Conservation (phyloP, 176 grass and related monocot species). For the Oryza glaberrima region DNA sequence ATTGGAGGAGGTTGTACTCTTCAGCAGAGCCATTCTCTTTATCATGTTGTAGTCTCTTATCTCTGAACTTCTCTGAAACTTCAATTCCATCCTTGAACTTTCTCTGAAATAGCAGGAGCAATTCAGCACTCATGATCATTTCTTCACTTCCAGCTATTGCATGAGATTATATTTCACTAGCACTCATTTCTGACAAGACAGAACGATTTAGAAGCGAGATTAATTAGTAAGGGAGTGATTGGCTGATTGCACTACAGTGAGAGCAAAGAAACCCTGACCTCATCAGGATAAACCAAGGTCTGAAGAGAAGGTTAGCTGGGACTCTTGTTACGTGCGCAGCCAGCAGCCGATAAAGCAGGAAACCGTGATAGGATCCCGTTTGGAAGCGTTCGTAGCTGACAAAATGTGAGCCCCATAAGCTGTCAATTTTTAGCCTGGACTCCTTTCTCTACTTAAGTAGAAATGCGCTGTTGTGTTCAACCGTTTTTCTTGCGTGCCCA, state of each 20-base stretch:
- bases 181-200: not conserved
- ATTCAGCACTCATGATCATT: not conserved
- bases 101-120: not conserved
- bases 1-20: not conserved
- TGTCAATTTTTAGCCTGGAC: constrained; percentile 15
- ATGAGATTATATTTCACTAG: not conserved
- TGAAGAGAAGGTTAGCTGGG: not conserved
- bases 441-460: constrained; percentile 30
- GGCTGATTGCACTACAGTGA: not conserved
- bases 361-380: constrained; percentile 32
- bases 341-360: not conserved
- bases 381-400: constrained; percentile 13
- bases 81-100: too few relatives aligned
- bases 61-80: too few relatives aligned
- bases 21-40: not conserved
- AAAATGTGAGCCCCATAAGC: constrained; percentile 6
- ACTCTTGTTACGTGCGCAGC: not conserved
- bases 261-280: not conserved
- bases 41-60: not conserved
- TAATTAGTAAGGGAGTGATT: not conserved
- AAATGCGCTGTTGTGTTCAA: not conserved
- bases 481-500: constrained; percentile 34
- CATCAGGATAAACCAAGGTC: not conserved
- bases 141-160: too few relatives aligned
- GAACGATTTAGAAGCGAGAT: not conserved